Conservation (phyloP, 805 yeast species). For the Lachancea fermentati region DNA sequence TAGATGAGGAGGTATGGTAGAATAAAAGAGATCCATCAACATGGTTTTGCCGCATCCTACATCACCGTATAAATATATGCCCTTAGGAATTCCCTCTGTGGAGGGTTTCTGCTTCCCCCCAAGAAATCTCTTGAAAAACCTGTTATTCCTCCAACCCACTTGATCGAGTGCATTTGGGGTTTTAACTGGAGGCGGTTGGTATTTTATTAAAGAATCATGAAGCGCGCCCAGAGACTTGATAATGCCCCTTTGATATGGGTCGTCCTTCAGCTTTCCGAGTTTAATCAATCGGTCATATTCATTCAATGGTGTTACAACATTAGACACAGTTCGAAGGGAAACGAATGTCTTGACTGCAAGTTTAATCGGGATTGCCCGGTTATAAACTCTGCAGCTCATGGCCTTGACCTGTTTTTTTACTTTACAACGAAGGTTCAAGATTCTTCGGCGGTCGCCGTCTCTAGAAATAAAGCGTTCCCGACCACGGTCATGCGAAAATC, state of each 20-base stretch:
- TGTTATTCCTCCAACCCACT: constrained; percentile 41
- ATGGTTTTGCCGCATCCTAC: constrained; percentile 98
- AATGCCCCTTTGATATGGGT: constrained; percentile 73
- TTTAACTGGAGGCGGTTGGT: constrained; percentile 56
- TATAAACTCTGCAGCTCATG: background rate
- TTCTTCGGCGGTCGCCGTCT: background rate
- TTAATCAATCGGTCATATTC: constrained; percentile 46
- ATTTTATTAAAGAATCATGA: constrained; percentile 47
- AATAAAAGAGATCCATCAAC: constrained; percentile 93
- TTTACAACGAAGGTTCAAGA: background rate
- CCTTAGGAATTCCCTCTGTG: constrained; percentile 53
- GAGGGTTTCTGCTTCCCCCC: constrained; percentile 14
- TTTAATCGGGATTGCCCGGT: background rate
- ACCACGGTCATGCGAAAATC: background rate
- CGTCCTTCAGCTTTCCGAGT: constrained; percentile 56
- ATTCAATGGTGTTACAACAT: constrained; percentile 39
- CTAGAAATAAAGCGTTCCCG: background rate
- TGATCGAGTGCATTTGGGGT: constrained; percentile 46
- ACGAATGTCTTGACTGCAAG: background rate
- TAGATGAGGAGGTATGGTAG: constrained; percentile 71
- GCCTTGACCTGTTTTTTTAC: background rate
- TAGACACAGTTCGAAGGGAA: background rate
- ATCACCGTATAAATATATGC: constrained; percentile 91
- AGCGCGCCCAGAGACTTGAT: constrained; percentile 55
- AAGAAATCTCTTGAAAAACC: constrained; percentile 32